phyloP scores from a whole-genome alignment of 179 eudicot species.

The Heliamphora pulchella region DNA sequence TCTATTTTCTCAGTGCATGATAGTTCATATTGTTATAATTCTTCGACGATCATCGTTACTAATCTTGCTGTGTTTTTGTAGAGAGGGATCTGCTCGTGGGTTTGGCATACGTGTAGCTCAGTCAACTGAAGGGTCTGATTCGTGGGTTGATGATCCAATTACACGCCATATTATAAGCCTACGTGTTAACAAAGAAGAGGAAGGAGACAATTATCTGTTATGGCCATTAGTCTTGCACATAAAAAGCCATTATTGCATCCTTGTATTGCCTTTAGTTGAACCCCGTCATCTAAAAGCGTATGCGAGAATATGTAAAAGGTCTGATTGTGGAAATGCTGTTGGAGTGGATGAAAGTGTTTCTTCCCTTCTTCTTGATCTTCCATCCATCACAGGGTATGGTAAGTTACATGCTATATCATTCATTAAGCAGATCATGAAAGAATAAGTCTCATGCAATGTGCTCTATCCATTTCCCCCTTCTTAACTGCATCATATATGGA shows the following conservation, averaged over 20 bases:
- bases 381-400: slow-evolving; percentile 99
- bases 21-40: background rate
- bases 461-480: background rate
- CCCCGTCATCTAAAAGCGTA: slow-evolving; percentile 69
- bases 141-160: slow-evolving; percentile 98
- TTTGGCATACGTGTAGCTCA: slow-evolving; percentile 67
- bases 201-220: slow-evolving; percentile 40
- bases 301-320: slow-evolving; percentile 47
- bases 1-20: background rate
- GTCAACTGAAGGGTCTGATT: slow-evolving; percentile 83
- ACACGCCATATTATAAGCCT: slow-evolving; percentile 82
- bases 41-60: background rate
- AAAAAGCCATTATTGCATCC: slow-evolving; percentile 59
- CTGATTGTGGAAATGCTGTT: slow-evolving; percentile 85
- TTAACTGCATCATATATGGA: background rate
- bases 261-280: slow-evolving; percentile 83
- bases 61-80: slow-evolving; percentile 21
- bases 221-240: slow-evolving; percentile 86
- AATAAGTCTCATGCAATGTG: background rate
- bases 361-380: slow-evolving; percentile 75
- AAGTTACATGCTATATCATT: slow-evolving; percentile 35
- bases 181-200: slow-evolving; percentile 41
- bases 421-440: background rate
- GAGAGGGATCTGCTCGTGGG: slow-evolving; percentile 94
- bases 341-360: slow-evolving; percentile 75